Evolutionary conservation across 2,329 filamentous ascomycete species (phyloP), one percentile per base, ranked within the genome.

Genomic region (Pezicula neosporulosa): DNA sequence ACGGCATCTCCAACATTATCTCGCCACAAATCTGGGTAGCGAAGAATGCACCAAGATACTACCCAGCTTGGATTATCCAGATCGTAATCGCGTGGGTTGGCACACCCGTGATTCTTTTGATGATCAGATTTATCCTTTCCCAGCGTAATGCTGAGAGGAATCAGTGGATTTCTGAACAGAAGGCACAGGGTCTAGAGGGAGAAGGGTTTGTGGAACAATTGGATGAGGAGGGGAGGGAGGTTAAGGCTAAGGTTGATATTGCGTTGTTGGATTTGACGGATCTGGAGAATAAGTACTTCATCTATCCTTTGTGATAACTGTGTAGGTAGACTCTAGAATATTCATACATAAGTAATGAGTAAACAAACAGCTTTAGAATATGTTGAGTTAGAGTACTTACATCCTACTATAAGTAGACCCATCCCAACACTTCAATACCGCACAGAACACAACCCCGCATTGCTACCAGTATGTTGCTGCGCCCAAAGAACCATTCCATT

Each of bases 181-280:
- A 56, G 15, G 62, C 56, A 9, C 53, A 57, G 15, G 53, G 48
- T 6, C 6, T 39, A 6, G n/a, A 57, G 48, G 56, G 48, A 21
- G 54, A 52, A 21, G 61, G 56, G 35, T 57, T 42, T 10, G 60
- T 66, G 1, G 62, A 68, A 45, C 56, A 69, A 27, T 52, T 66
- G 36, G 67, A 69, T 47, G 64, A 68, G 21, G 55, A 51, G 37
- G 69, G 70, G 0, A 44, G 58, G 18, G 24, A 63, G 6, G 58
- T 68, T 10, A 56, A 59, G 30, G 58, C 56, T 9, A 64, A 68
- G 52, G 70, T 69, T 5, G 66, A 70, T 21, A 55, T 72, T 33
- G 62, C 70, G 0, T 48, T 71, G 30, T n/a, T 70, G 51, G 66
- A 72, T 41, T 49, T 72, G 43, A 72, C 69, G 2, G 71, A 73